Percentiles rank a stretch among this genome's conserved stretches.
These are phyloP conservation scores for Ammopiptanthus mongolicus DNA, from an alignment of 306 rosid species.

Conservation along the genomic window DNA sequence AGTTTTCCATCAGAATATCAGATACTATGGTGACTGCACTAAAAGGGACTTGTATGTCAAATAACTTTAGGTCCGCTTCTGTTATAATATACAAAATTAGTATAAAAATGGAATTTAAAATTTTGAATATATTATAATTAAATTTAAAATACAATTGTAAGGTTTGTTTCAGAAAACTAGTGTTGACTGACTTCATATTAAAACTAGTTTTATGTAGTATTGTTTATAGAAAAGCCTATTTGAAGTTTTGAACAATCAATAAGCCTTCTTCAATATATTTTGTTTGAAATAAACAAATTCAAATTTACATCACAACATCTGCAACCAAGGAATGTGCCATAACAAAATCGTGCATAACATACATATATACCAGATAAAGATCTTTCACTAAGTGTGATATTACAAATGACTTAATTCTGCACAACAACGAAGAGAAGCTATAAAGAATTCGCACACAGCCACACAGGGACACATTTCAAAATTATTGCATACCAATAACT, in stretches of 20 bases:
- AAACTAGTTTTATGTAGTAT: no score
- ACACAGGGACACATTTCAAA: conserved; percentile 4
- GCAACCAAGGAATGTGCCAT: conserved; percentile 12
- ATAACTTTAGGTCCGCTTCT: no score
- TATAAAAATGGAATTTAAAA: no score
- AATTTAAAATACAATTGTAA: no score
- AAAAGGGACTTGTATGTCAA: no score
- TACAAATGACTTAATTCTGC: conserved; percentile 37
- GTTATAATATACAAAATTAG: no score
- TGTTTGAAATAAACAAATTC: background rate
- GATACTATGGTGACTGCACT: background rate
- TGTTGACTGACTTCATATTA: no score
- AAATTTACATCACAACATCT: conserved; percentile 11
- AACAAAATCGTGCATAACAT: conserved; percentile 23
- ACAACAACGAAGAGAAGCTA: conserved; percentile 15
- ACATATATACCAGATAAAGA: conserved; percentile 36
- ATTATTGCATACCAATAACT: conserved; percentile 37
- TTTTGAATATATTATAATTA: no score
- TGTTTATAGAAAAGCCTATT: no score
- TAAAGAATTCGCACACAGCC: conserved; percentile 41
- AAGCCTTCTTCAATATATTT: background rate
- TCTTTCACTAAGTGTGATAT: conserved; percentile 13
- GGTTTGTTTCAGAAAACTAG: no score
- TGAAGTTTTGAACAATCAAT: no score
- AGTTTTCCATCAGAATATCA: background rate